A percentile compares a stretch with the other conserved stretches of the same genome.
Conservation (phyloP, 352 stramenopile genomes). For the Pythium vanterpoolii region DNA sequence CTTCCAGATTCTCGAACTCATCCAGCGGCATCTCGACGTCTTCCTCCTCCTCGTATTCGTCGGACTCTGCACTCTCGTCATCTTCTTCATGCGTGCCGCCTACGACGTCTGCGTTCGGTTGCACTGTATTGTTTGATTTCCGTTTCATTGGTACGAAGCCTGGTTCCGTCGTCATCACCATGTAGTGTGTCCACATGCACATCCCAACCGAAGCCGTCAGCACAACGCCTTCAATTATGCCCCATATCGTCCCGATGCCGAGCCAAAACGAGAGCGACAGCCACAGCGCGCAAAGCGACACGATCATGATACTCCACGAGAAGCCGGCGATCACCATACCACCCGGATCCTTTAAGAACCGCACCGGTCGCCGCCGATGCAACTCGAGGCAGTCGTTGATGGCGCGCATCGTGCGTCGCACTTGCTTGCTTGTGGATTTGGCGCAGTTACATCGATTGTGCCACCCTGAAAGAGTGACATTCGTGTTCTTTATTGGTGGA, state of each 20-base stretch:
- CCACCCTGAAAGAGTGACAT: too few species aligned
- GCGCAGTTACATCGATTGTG: not conserved
- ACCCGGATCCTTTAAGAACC: conserved; percentile 63
- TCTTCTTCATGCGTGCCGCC: conserved; percentile 6
- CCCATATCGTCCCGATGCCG: conserved; percentile 45
- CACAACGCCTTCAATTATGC: conserved; percentile 38
- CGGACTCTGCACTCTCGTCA: conserved; percentile 19
- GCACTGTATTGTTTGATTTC: not conserved
- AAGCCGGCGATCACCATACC: conserved; percentile 65
- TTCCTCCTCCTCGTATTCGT: conserved; percentile 31
- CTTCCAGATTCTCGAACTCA: conserved; percentile 64
- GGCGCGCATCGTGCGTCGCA: conserved; percentile 6
- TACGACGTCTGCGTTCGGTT: not conserved
- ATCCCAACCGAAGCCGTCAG: conserved; percentile 59
- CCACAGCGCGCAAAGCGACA: conserved; percentile 40
- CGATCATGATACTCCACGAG: conserved; percentile 50
- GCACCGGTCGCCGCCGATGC: conserved; percentile 23
- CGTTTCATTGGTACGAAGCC: conserved; percentile 47
- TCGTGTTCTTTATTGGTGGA: too few species aligned
- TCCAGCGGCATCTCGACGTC: conserved; percentile 61
- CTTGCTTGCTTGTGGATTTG: not conserved
- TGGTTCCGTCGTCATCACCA: conserved; percentile 76
- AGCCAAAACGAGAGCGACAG: conserved; percentile 54
- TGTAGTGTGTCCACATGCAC: conserved; percentile 68
- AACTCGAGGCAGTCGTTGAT: conserved; percentile 10